A percentile compares a stretch with the other conserved stretches of the same genome.
Evolutionary conservation across 257 asterid species (phyloP).

Genomic region (Asclepias syriaca): DNA sequence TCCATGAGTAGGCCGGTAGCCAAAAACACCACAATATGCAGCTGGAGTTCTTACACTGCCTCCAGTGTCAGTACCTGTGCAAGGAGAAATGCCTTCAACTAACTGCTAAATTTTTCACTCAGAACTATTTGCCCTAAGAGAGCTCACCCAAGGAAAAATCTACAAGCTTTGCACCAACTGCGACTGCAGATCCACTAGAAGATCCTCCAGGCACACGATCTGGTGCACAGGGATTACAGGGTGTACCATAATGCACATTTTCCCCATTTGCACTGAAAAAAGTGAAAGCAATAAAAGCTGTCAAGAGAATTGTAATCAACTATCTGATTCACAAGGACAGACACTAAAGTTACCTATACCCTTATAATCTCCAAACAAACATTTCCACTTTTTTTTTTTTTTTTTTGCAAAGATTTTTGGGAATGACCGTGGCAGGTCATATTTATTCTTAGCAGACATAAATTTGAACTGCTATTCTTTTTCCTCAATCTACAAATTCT

Average conservation of each 20-base stretch:
- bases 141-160: slow-evolving; percentile 77
- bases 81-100: slow-evolving; percentile 12
- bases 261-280: slow-evolving; percentile 63
- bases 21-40: slow-evolving; percentile 77
- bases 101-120: neutral
- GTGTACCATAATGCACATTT: slow-evolving; percentile 78
- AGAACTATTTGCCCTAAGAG: neutral
- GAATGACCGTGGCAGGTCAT: neutral
- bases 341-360: neutral
- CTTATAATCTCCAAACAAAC: neutral
- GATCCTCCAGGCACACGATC: slow-evolving; percentile 97
- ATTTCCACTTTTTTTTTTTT: neutral
- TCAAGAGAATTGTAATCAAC: neutral
- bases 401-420: too few relatives aligned
- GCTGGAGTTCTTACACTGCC: slow-evolving; percentile 94
- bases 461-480: neutral
- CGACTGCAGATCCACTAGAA: slow-evolving; percentile 95
- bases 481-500: neutral
- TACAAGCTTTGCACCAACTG: slow-evolving; percentile 65
- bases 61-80: slow-evolving; percentile 85
- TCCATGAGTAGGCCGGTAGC: slow-evolving; percentile 91
- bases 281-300: neutral
- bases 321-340: neutral
- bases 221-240: slow-evolving; percentile 68
- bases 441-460: neutral